Base-by-base conservation (phyloP, 768 basidiomycete species). In the Pluteus cervinus region DNA sequence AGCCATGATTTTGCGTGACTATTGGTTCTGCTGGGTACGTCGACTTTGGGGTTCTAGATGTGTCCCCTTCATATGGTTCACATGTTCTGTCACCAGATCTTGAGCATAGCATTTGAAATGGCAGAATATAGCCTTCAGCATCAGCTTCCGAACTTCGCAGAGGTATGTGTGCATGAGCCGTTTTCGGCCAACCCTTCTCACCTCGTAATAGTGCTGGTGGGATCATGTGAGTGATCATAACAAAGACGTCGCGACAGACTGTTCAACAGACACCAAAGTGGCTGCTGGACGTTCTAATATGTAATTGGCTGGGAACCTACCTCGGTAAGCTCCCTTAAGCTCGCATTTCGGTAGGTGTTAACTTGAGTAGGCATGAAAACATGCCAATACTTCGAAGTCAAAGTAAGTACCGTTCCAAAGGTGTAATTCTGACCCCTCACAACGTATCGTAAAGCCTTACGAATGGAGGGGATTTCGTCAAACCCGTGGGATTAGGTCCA, bases 11-110 rank as follows among this genome's bases (percentile, higher is more conserved):
- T 58, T 92, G 52, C 76, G 89, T 16, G 89, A 92, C 52, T 91
- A 92, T 52, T 91, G 88, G 88, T 91, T 90, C 53, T 91, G 89
- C 52, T 91, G 89, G 87, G 87, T 88, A 51, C 41, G 66, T 58
- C 24, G 17, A 33, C 43, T 31, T 25, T 36, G 39, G 30, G 28
- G 21, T 15, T 39, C 20, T 24, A 15, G 10, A 30, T 31, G 33
- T 32, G 12, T 20, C 39, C n/a, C n/a, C n/a, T n/a, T n/a, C n/a
- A n/a, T n/a, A n/a, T n/a, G n/a, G n/a, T 31, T 49, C 22, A 47
- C 33, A 33, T 44, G 46, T 34, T 44, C 43, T 25, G 25, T 47
- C 12, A 31, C 24, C 50, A 90, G 87, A 90, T 90, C 49, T 60
- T 91, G 42, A 88, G 86, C 56, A 72, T 91, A 37, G 86, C 86